Percentiles rank a stretch among this genome's conserved stretches.
phyloP scores from a whole-genome alignment of 2,329 filamentous ascomycete genomes.

The Colletotrichum spaethianum region DNA sequence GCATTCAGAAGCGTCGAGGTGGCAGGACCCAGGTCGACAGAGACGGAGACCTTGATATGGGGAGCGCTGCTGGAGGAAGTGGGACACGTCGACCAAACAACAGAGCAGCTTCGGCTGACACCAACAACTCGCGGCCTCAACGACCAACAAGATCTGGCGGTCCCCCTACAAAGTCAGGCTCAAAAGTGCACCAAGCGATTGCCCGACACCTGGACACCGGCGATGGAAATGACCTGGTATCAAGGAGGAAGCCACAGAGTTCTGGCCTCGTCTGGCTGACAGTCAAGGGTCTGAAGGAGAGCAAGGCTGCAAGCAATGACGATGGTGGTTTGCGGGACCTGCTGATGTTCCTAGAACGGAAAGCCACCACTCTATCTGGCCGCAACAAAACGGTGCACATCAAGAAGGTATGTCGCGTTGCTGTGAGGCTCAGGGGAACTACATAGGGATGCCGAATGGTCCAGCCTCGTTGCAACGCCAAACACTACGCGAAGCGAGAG shows the following conservation, averaged over 20 bases:
- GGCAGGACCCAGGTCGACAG: conserved; percentile 59
- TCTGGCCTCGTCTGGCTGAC: conserved; percentile 53
- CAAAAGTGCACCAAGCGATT: conserved; percentile 43
- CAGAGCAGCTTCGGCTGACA: conserved; percentile 47
- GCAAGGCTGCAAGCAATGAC: conserved; percentile 76
- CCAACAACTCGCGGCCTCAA: conserved; percentile 49
- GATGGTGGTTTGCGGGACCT: conserved; percentile 78
- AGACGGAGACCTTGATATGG: conserved; percentile 75
- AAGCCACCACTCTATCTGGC: conserved; percentile 67
- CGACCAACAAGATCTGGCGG: conserved; percentile 48
- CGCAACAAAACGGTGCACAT: conserved; percentile 71
- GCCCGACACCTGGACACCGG: conserved; percentile 40
- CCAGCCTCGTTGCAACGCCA: conserved; percentile 51
- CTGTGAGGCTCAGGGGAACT: conserved; percentile 48
- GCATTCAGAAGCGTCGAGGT: conserved; percentile 66
- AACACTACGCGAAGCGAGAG: conserved; percentile 50
- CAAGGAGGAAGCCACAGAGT: conserved; percentile 40
- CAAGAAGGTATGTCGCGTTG: conserved; percentile 80
- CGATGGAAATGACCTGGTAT: conserved; percentile 38
- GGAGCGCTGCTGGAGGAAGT: conserved; percentile 46
- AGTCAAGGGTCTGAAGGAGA: conserved; percentile 75
- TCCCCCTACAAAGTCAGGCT: conserved; percentile 33
- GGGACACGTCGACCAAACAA: conserved; percentile 51
- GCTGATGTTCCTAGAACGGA: conserved; percentile 79
- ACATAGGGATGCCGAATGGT: conserved; percentile 51